phyloP scores from a whole-genome alignment of 176 grass and related monocot genomes.

The Calamus simplicifolius region DNA sequence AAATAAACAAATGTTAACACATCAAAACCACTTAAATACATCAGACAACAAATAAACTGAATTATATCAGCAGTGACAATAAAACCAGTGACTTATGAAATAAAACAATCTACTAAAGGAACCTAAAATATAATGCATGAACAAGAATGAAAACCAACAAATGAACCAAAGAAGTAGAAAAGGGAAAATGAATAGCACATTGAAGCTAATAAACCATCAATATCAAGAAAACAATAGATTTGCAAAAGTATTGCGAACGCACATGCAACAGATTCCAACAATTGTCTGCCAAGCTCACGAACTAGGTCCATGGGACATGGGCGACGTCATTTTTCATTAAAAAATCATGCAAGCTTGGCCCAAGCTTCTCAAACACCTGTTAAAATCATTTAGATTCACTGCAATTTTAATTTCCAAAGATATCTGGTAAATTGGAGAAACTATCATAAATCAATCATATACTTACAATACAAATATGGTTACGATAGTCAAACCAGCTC shows the following conservation, averaged over 20 bases:
- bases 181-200: background rate
- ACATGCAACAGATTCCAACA: constrained; percentile 79
- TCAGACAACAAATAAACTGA: too few species aligned
- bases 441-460: constrained; percentile 32
- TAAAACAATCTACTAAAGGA: too few species aligned
- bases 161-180: background rate
- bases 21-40: too few species aligned
- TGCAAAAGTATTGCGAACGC: constrained; percentile 36
- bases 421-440: constrained; percentile 31
- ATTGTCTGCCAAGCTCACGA: constrained; percentile 54
- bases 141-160: background rate
- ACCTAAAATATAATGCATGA: too few species aligned
- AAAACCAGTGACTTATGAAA: too few species aligned
- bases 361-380: constrained; percentile 82
- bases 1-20: background rate
- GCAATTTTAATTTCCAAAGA: constrained; percentile 25
- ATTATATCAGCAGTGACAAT: too few species aligned
- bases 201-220: background rate
- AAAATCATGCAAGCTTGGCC: constrained; percentile 71
- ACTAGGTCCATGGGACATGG: constrained; percentile 65
- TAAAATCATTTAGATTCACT: constrained; percentile 37
- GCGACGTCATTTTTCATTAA: constrained; percentile 45
- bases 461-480: constrained; percentile 58
- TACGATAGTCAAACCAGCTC: constrained; percentile 76
- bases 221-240: constrained; percentile 12